Percentiles rank a stretch among this genome's conserved stretches.
phyloP scores from a whole-genome alignment of 2,329 filamentous ascomycete genomes.

The Diaporthe sp. region DNA sequence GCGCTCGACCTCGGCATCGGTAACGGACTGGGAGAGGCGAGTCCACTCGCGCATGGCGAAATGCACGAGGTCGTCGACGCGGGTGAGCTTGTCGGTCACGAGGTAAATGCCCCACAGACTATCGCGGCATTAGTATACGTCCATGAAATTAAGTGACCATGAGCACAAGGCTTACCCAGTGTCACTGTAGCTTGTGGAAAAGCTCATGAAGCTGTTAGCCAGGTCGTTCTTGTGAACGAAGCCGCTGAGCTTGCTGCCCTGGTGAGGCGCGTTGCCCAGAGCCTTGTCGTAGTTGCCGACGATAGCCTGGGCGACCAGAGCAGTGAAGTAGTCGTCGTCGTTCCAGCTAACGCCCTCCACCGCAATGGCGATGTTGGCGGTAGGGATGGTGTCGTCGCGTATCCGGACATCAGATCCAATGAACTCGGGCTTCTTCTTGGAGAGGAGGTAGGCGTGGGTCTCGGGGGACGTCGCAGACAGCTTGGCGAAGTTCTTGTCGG shows the following conservation, averaged over 20 bases:
- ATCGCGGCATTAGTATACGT: slow-evolving; percentile 50
- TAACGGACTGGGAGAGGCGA: slow-evolving; percentile 90
- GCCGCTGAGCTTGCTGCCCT: slow-evolving; percentile 97
- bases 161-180: slow-evolving; percentile 80
- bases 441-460: slow-evolving; percentile 80
- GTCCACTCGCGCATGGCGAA: slow-evolving; percentile 99
- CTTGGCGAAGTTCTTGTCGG: slow-evolving; percentile 92
- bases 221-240: slow-evolving; percentile 95
- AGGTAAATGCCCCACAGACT: slow-evolving; percentile 99
- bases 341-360: slow-evolving; percentile 99
- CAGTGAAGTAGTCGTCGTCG: slow-evolving; percentile 99
- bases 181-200: slow-evolving; percentile 99
- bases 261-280: slow-evolving; percentile 96
- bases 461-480: slow-evolving; percentile 83
- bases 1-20: slow-evolving; percentile 92
- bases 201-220: slow-evolving; percentile 99
- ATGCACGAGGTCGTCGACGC: slow-evolving; percentile 95
- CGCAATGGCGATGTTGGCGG: slow-evolving; percentile 97
- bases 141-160: not conserved
- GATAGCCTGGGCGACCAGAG: slow-evolving; percentile 96
- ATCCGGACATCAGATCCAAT: slow-evolving; percentile 96
- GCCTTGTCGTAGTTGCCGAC: slow-evolving; percentile 99
- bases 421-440: slow-evolving; percentile 93
- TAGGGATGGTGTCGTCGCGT: slow-evolving; percentile 95
- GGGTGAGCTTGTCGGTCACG: slow-evolving; percentile 88